These are phyloP conservation scores for Aspergillus niger DNA, from an alignment of 2,329 filamentous ascomycete species.

Conservation along the genomic window DNA sequence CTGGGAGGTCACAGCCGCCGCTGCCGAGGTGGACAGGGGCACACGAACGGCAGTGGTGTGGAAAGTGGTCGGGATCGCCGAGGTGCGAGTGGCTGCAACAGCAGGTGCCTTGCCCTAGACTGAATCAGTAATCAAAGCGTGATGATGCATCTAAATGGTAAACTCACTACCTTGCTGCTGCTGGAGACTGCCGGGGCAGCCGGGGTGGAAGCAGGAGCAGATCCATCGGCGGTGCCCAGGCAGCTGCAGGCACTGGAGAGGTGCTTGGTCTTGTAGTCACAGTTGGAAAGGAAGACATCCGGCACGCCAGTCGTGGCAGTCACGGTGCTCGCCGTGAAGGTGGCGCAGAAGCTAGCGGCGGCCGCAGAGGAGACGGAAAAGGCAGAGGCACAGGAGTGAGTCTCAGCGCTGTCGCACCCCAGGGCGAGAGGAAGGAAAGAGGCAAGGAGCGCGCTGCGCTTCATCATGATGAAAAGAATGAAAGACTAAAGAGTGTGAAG, in stretches of 20 bases:
- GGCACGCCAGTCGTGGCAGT: constrained; percentile 26
- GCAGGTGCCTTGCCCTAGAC: constrained; percentile 1
- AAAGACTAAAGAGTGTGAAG: constrained; percentile 16
- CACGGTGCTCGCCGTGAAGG: constrained; percentile 26
- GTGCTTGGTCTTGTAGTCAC: constrained; percentile 25
- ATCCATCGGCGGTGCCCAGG: constrained; percentile 19
- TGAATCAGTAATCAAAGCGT: not conserved
- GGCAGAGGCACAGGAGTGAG: constrained; percentile 26
- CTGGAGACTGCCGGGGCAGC: not conserved
- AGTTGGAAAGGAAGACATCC: constrained; percentile 21
- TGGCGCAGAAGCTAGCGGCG: constrained; percentile 27
- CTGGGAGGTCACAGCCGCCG: constrained; percentile 1
- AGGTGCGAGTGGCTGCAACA: not conserved
- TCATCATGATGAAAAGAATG: constrained; percentile 17
- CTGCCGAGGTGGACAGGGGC: not conserved
- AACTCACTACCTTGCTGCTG: not conserved
- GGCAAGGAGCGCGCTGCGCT: constrained; percentile 30
- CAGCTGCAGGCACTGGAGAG: constrained; percentile 31
- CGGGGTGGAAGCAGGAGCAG: not conserved
- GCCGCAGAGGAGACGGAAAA: constrained; percentile 26
- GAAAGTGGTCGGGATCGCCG: constrained; percentile 1
- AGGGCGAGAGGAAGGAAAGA: constrained; percentile 25
- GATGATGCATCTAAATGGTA: not conserved
- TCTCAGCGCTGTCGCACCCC: constrained; percentile 24
- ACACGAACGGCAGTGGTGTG: constrained; percentile 1